These are phyloP conservation scores for Yamadazyma paraphyllophila DNA, from an alignment of 805 yeast species.

Conservation along the genomic window DNA sequence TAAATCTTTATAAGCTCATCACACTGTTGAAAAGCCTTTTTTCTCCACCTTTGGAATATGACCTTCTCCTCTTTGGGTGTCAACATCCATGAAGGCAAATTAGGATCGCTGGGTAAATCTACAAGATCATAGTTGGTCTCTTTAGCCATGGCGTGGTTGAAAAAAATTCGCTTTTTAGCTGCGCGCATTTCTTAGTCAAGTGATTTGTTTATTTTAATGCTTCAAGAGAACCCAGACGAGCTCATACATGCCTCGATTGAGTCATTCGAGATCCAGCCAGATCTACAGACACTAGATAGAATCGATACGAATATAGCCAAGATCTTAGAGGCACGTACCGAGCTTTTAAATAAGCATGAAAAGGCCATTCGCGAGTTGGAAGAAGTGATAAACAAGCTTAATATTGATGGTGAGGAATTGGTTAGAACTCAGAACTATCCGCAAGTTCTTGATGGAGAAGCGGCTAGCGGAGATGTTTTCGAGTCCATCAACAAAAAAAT, in stretches of 20 bases:
- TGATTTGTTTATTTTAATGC: constrained; percentile 18
- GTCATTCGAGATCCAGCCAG: constrained; percentile 52
- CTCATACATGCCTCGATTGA: constrained; percentile 44
- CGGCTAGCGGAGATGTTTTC: constrained; percentile 4
- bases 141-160: constrained; percentile 10
- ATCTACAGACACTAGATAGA: constrained; percentile 44
- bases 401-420: constrained; percentile 16
- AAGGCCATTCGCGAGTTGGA: constrained; percentile 9
- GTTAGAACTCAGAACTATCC: constrained; percentile 21
- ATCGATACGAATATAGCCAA: constrained; percentile 37
- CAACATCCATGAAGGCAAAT: constrained; percentile 71
- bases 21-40: constrained; percentile 61
- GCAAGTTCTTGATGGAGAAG: constrained; percentile 6
- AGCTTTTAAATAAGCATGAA: constrained; percentile 17
- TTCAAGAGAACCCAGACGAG: constrained; percentile 31
- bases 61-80: constrained; percentile 76
- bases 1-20: constrained; percentile 68
- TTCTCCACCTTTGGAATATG: constrained; percentile 69
- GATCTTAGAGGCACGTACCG: constrained; percentile 27
- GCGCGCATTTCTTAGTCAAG: neutral
- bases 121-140: constrained; percentile 36
- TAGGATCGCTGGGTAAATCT: constrained; percentile 41
- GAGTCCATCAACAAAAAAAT: constrained; percentile 20
- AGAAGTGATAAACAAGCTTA: constrained; percentile 11
- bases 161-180: neutral